Evolutionary conservation across 2,329 filamentous ascomycete species (phyloP).

Genomic region (Penicillium sp.): DNA sequence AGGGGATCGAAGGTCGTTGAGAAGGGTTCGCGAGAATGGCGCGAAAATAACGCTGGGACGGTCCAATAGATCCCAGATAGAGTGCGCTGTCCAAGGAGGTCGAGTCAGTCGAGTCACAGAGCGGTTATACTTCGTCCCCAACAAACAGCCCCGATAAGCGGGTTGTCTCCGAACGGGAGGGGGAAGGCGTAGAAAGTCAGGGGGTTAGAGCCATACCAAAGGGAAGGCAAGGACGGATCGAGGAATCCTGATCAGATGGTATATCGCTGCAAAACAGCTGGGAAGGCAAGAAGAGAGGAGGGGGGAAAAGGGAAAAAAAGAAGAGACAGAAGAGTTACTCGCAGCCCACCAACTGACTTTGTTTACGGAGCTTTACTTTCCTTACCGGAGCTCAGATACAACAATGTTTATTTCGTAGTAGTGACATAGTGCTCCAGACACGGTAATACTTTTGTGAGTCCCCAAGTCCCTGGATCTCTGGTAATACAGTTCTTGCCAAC

Average conservation of each 20-base stretch:
- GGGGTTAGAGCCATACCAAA: constrained; percentile 1
- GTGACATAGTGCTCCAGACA: neutral
- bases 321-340: constrained; percentile 14
- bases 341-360: constrained; percentile 13
- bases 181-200: neutral
- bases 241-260: neutral
- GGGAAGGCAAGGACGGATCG: constrained; percentile 7
- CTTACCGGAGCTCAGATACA: neutral
- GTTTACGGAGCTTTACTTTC: constrained; percentile 1
- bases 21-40: constrained; percentile 26
- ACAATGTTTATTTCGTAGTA: neutral
- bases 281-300: constrained; percentile 7
- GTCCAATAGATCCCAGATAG: constrained; percentile 4
- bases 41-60: neutral
- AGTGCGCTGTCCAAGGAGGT: constrained; percentile 5
- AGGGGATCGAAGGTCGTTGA: constrained; percentile 1
- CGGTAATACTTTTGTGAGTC: neutral
- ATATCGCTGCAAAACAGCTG: neutral
- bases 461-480: neutral
- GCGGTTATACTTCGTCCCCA: constrained; percentile 10
- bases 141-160: constrained; percentile 2
- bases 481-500: neutral
- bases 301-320: constrained; percentile 6
- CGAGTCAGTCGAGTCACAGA: neutral
- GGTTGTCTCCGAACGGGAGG: neutral